Evolutionary conservation across 495 filamentous ascomycete genomes (phyloP).

Genomic region (Copromyces sp.): DNA sequence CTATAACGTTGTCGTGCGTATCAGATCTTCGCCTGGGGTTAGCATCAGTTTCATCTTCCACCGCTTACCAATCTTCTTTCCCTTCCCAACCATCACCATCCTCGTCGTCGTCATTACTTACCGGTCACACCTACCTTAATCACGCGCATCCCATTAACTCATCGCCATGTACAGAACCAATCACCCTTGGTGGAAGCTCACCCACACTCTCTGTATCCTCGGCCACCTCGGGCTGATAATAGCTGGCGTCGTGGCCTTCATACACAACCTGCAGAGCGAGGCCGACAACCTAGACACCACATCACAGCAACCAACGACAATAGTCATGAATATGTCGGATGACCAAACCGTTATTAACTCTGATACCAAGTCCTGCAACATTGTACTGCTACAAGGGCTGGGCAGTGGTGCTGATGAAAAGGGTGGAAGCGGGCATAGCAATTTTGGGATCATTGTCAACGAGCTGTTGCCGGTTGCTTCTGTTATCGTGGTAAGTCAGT

Average conservation of each 20-base stretch:
- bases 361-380: neutral
- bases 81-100: neutral
- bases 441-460: neutral
- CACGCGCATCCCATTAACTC: neutral
- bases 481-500: neutral
- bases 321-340: neutral
- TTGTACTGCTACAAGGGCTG: neutral
- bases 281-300: neutral
- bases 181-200: conserved; percentile 21
- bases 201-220: conserved; percentile 17
- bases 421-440: neutral
- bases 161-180: conserved; percentile 17
- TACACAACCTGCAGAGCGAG: conserved; percentile 10
- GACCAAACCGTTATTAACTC: neutral
- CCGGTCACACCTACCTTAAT: neutral
- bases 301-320: neutral
- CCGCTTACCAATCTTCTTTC: neutral
- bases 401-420: neutral
- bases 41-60: neutral
- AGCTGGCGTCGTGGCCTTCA: conserved; percentile 9
- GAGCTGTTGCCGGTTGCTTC: neutral
- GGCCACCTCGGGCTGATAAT: conserved; percentile 16
- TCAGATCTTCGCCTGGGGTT: neutral
- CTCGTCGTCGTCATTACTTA: neutral
- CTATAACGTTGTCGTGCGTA: neutral